phyloP scores from a whole-genome alignment of 2,329 filamentous ascomycete genomes.

The Eurotiales sp. region DNA sequence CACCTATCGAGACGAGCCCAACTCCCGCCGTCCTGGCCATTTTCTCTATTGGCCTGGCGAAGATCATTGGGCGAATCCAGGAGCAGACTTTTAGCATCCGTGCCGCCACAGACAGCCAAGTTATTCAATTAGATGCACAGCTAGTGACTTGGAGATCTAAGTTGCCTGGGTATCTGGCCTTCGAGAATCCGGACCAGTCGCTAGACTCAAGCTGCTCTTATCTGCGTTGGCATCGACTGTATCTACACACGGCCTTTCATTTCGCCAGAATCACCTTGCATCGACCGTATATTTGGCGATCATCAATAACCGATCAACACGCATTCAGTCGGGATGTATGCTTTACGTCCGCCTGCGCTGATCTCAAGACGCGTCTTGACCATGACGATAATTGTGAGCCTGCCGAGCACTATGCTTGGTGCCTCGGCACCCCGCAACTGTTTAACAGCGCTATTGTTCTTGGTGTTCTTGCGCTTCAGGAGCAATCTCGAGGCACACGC shows the following conservation, averaged over 20 bases:
- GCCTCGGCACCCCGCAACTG: slow-evolving; percentile 36
- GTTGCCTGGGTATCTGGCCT: slow-evolving; percentile 33
- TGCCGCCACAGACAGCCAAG: slow-evolving; percentile 36
- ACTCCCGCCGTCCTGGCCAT: slow-evolving; percentile 32
- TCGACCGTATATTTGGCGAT: slow-evolving; percentile 36
- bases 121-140: slow-evolving; percentile 33
- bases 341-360: slow-evolving; percentile 40
- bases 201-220: slow-evolving; percentile 28
- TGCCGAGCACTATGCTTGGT: slow-evolving; percentile 33
- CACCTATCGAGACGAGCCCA: slow-evolving; percentile 26
- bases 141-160: slow-evolving; percentile 30
- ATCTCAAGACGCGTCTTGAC: slow-evolving; percentile 35
- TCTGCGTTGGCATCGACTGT: slow-evolving; percentile 36
- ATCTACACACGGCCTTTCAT: slow-evolving; percentile 39
- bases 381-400: slow-evolving; percentile 22
- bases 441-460: slow-evolving; percentile 43
- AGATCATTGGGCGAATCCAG: slow-evolving; percentile 39
- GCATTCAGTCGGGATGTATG: slow-evolving; percentile 39
- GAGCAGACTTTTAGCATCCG: slow-evolving; percentile 38
- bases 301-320: slow-evolving; percentile 40
- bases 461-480: slow-evolving; percentile 31
- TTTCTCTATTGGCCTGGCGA: slow-evolving; percentile 31
- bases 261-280: slow-evolving; percentile 41
- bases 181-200: slow-evolving; percentile 30
- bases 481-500: slow-evolving; percentile 15